Percentiles rank a stretch among this genome's conserved stretches.
phyloP scores from a whole-genome alignment of 306 rosid species.

The Castanopsis chinensis region DNA sequence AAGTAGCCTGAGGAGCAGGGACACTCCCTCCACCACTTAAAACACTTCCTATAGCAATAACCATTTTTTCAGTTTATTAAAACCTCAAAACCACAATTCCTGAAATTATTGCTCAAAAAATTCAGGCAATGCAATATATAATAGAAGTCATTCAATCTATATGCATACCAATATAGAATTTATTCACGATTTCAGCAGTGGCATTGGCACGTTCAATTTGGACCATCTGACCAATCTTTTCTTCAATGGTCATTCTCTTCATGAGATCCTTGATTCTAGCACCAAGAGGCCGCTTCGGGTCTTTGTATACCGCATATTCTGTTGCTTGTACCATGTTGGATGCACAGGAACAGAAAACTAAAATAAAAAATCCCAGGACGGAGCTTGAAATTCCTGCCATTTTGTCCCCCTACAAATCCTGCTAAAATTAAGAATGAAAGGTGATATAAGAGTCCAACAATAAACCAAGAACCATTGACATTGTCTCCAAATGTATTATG shows the following conservation, averaged over 20 bases:
- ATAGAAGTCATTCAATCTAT: neutral
- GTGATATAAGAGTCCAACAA: neutral
- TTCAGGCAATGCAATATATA: neutral
- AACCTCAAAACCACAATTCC: neutral
- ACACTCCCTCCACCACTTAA: constrained; percentile 22
- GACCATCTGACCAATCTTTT: constrained; percentile 26
- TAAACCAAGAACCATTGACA: neutral
- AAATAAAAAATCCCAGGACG: neutral
- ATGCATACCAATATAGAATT: neutral
- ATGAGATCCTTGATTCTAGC: constrained; percentile 4
- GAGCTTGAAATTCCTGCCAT: neutral
- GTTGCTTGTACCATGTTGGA: neutral
- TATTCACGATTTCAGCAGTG: neutral
- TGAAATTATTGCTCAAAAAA: neutral
- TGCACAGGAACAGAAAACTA: neutral
- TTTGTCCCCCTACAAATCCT: neutral
- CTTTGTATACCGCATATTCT: neutral
- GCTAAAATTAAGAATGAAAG: neutral
- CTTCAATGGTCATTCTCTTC: constrained; percentile 14
- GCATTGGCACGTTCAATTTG: constrained; percentile 17
- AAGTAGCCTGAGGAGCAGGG: neutral
- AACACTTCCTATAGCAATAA: constrained; percentile 5
- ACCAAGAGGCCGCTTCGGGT: neutral
- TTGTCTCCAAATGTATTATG: neutral
- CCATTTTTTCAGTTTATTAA: neutral